Conservation (phyloP, 495 filamentous ascomycete species). For the Podospora sp. region DNA sequence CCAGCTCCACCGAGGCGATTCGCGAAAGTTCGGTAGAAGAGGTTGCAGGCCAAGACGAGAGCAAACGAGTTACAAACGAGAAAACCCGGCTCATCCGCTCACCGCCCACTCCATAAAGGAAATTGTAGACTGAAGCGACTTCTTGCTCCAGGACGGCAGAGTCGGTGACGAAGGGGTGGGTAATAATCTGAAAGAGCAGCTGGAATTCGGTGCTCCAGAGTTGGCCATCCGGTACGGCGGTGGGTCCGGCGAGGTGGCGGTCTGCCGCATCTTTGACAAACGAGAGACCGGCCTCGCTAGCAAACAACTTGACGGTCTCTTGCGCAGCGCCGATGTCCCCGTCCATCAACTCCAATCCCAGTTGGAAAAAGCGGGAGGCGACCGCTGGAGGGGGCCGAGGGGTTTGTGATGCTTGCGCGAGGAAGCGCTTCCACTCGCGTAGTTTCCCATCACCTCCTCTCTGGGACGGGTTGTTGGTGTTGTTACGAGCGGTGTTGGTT, state of each 20-base stretch:
- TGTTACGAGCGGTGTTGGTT: background rate
- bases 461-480: background rate
- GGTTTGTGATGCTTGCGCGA: background rate
- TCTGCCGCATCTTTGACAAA: conserved; percentile 40
- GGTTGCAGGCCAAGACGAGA: conserved; percentile 8
- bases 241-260: conserved; percentile 24
- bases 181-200: conserved; percentile 37
- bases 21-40: background rate
- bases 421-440: conserved; percentile 5
- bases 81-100: conserved; percentile 35
- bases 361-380: conserved; percentile 36
- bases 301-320: conserved; percentile 38
- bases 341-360: conserved; percentile 39
- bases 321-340: conserved; percentile 38
- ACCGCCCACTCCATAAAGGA: conserved; percentile 35
- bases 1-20: conserved; percentile 28
- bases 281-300: conserved; percentile 37
- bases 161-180: conserved; percentile 34
- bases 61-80: conserved; percentile 27
- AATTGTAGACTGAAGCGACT: conserved; percentile 37
- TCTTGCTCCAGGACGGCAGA: conserved; percentile 39
- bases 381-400: background rate
- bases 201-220: conserved; percentile 34
- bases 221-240: background rate
- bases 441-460: background rate